Percentiles rank a stretch among this genome's conserved stretches.
phyloP scores from a whole-genome alignment of 208 protist genomes.

The Leishmania major region DNA sequence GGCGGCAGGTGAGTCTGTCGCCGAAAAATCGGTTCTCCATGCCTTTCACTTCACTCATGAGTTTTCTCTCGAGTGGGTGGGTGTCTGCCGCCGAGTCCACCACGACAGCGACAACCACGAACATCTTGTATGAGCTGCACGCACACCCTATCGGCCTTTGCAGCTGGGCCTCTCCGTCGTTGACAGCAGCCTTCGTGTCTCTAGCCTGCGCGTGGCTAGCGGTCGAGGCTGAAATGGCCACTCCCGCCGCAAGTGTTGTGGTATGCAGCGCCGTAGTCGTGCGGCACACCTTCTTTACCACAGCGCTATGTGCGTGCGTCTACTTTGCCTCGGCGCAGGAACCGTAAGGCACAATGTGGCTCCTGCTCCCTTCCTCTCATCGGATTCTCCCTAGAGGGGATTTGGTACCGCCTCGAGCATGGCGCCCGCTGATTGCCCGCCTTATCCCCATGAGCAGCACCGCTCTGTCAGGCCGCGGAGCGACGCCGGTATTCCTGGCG shows the following conservation, averaged over 20 bases:
- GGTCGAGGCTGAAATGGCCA: not conserved
- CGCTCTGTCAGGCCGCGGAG: not conserved
- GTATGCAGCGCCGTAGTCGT: constrained; percentile 5
- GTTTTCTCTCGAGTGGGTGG: not conserved
- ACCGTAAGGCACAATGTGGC: not conserved
- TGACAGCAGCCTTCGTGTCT: constrained; percentile 9
- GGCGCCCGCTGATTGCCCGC: constrained; percentile 2
- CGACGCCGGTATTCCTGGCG: not conserved
- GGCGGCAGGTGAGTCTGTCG: not conserved
- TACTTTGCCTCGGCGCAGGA: not conserved
- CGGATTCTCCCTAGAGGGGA: constrained; percentile 7
- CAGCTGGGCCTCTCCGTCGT: constrained; percentile 9
- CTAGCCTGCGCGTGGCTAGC: constrained; percentile 16
- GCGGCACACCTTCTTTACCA: constrained; percentile 12
- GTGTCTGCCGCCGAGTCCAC: not conserved
- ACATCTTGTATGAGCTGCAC: constrained; percentile 20
- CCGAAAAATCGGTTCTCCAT: not conserved
- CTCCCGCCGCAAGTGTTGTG: not conserved
- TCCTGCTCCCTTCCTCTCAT: constrained; percentile 7
- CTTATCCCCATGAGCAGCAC: not conserved
- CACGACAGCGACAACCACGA: not conserved
- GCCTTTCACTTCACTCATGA: not conserved
- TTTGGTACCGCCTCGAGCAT: not conserved
- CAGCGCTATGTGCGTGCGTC: constrained; percentile 14
- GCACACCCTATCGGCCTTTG: constrained; percentile 20